Conservation (phyloP, 257 asterid species). For the Solanum etuberosum region DNA sequence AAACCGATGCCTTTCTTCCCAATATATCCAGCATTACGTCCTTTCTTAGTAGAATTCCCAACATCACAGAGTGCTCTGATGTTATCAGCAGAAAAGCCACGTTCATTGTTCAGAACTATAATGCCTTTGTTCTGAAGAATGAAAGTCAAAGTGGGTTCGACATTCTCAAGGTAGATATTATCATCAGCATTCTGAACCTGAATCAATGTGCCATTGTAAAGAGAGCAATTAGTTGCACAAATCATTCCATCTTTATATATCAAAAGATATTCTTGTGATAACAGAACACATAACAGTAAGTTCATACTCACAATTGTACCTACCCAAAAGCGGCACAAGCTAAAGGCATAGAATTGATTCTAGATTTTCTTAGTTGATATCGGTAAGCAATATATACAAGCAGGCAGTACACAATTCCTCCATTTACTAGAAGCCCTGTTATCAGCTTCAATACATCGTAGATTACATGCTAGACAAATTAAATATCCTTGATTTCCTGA, state of each 20-base stretch:
- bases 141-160: slow-evolving; percentile 85
- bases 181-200: slow-evolving; percentile 99
- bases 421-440: not conserved
- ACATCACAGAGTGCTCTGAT: slow-evolving; percentile 93
- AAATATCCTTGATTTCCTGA: not conserved
- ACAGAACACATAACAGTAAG: not conserved
- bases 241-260: not conserved
- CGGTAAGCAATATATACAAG: not conserved
- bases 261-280: not conserved
- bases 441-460: not conserved
- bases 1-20: slow-evolving; percentile 99
- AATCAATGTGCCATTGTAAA: not conserved
- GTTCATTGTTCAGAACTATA: slow-evolving; percentile 73
- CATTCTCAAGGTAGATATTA: slow-evolving; percentile 53
- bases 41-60: slow-evolving; percentile 83
- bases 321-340: not conserved
- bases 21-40: slow-evolving; percentile 62
- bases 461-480: not conserved
- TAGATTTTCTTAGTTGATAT: not conserved
- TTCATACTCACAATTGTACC: not conserved
- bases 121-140: slow-evolving; percentile 71
- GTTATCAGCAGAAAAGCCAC: slow-evolving; percentile 67
- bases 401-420: not conserved
- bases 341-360: not conserved
- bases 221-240: not conserved